Evolutionary conservation across 208 protist species (phyloP), one percentile per base, ranked within the genome.

Genomic region (Trypanosoma brucei): DNA sequence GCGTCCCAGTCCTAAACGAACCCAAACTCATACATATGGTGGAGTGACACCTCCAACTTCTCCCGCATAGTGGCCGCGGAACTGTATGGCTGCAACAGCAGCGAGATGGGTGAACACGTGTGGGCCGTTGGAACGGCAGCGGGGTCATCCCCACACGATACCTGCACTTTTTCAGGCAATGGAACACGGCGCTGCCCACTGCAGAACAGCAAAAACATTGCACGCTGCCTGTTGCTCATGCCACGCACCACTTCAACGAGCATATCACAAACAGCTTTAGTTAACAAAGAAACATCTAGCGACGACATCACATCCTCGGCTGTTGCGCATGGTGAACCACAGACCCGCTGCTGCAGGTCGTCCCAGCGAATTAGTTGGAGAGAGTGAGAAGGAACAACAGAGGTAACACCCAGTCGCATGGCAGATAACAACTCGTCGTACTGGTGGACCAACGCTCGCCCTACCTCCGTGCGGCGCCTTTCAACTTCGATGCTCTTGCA

Each of bases 51-150:
- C 39, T 79, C 65, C 30, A 95, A 65, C 45, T 85, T 87, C 46
- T 77, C 60, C 3, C 72, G 79, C 57, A 93, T 52, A 52, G 85
- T 68, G 14, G 60, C 71, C 14, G 64, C 71, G 0, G 66, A 76
- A 2, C 59, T n/a, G 67, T 87, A 95, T 22, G 86, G 86, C 63
- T 93, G 90, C 56, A 95, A 75, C 8, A 75, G 75, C 34, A 95
- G 63, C 6, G 90, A 93, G 45, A 93, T 93, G 14, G 90, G 90
- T 30, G 81, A 91, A 74, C 90, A 95, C 8, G 90, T 95, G 78
- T 95, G 90, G 22, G 90, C 82, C 2, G 90, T 93, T 13, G 90
- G 90, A 38, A 93, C 62, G 31, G 75, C 75, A 3, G 65, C 56
- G 1, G 81, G 69, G 59, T 95, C 81, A 61, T 95, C 90, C 30